phyloP scores from a whole-genome alignment of 2,329 filamentous ascomycete species.

The Pseudocercospora fuligena region DNA sequence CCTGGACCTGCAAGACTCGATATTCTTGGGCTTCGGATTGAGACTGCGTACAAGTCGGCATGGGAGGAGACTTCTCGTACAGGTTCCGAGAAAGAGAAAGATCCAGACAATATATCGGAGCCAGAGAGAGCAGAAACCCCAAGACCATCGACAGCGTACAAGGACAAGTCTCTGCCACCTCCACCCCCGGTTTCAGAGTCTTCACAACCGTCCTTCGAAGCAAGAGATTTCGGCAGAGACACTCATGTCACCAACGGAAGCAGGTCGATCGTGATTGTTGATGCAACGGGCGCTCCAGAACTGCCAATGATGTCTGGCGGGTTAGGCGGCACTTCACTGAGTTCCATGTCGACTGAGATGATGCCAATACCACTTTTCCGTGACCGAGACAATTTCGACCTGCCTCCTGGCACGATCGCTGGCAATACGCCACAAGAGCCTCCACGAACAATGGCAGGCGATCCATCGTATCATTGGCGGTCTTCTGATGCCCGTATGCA shows the following conservation, averaged over 20 bases:
- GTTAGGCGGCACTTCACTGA: constrained; percentile 31
- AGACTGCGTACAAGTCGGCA: constrained; percentile 35
- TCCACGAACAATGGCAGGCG: constrained; percentile 16
- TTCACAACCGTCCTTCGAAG: constrained; percentile 25
- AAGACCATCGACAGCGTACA: constrained; percentile 23
- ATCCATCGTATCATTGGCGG: constrained; percentile 16
- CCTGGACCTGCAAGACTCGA: constrained; percentile 54
- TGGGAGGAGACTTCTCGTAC: constrained; percentile 21
- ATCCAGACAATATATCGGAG: not conserved
- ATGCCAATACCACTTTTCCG: constrained; percentile 35
- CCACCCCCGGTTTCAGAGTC: constrained; percentile 6
- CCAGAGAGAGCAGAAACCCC: constrained; percentile 19
- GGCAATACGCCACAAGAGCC: constrained; percentile 8
- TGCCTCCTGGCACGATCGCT: constrained; percentile 13
- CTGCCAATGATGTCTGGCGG: constrained; percentile 31
- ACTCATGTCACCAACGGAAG: constrained; percentile 76
- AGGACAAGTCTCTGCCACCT: constrained; percentile 13
- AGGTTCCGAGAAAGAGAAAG: constrained; percentile 6
- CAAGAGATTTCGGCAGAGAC: constrained; percentile 35
- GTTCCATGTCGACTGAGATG: constrained; percentile 34
- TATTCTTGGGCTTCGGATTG: constrained; percentile 64
- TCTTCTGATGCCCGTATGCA: constrained; percentile 33
- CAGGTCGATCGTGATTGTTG: constrained; percentile 87
- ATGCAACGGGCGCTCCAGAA: constrained; percentile 64
- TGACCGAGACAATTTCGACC: constrained; percentile 19